Base-by-base conservation (phyloP, 2,329 filamentous ascomycete genomes). In the Kalmusia sp. region DNA sequence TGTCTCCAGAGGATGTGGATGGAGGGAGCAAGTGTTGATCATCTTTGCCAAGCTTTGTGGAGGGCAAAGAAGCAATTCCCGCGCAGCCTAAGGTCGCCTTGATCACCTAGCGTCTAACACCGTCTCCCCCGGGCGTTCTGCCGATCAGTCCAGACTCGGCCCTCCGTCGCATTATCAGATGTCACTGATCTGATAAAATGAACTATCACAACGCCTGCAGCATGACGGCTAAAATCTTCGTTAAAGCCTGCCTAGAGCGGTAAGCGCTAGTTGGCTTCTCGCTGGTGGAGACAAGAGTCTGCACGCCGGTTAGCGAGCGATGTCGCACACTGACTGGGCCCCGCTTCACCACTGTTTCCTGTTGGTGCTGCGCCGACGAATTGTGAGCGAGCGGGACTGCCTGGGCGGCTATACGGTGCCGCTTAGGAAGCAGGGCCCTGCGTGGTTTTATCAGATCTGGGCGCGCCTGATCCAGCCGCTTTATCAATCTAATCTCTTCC, bases 401-500 rank as follows among this genome's bases (percentile, higher is more conserved):
- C n/a, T n/a, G n/a, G n/a, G n/a, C n/a, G n/a, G n/a, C n/a, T n/a
- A 15, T 15, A 34, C 43, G 43, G 43, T 21, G 30, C 30, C 43
- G 43, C 24, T 24, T 25, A 17, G 15, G 15, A 3, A n/a, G 9
- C 28, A 15, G 40, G 40, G 27, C 7, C 28, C 6, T 35, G 43
- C 28, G 43, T 34, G 28, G 17, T 46, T 7, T 39, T 33, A 39
- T 40, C 47, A 40, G 47, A 49, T 40, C 47, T 24, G 7, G 30
- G 21, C 30, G 21, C 25, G 35, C 19, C 35, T 24, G 45, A 45
- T 21, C 45, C 41, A 47, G 57, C 39, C 49, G 61, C 62, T 67
- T 64, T 66, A 68, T 59, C 44, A 51, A 68, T 68, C 63, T 65
- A 56, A 65, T 67, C 65, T 62, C 48, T 62, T 61, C 39, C 57